Base-by-base conservation (phyloP, 2,329 filamentous ascomycete species). In the Chrysoporthe cubensis region DNA sequence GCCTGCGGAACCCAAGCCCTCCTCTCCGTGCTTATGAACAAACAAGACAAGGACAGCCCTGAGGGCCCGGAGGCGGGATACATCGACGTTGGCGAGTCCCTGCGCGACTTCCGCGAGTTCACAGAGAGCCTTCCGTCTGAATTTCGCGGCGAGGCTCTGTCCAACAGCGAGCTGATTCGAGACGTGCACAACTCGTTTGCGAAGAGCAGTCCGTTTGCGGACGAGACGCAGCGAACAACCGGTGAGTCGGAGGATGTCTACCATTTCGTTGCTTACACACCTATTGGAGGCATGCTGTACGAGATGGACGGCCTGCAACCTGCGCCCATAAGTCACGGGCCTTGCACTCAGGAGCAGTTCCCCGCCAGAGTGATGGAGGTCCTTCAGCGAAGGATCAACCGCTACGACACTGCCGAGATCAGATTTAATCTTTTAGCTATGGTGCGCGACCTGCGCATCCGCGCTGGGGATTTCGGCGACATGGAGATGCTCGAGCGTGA, bases 1-100 rank as follows among this genome's bases (percentile, higher is more conserved):
- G 96, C 96, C 8, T 99, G 96, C 81, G 96, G 94, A 57, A 99
- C 96, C 18, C 96, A 99, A 79, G 96, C 96, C 3, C 88, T 99
- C 59, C 87, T 99, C 52, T 96, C 92, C 64, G 92, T 98, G 65
- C 86, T 98, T 43, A 84, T 99, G 72, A 99, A 99, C 82, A 91
- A 96, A 79, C 86, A 87, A 59, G 84, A 81, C 65, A 78, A 75
- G 44, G 69, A 76, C 0, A 59, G 75, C 16, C 61, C 75, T 0
- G 77, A 78, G 21, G 62, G 61, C 59, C 62, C 58, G 34, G 71
- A 77, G 0, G 68, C 72, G 1, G 73, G 78, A 52, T 82, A 86
- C 56, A 85, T 97, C 62, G 86, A 94, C 44, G 88, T 97, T 71
- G 94, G 94, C 64, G 77, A 83, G 3, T 84, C 88, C 72, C 84